Evolutionary conservation across 805 yeast genomes (phyloP).

Genomic region (Saturnispora diversa): DNA sequence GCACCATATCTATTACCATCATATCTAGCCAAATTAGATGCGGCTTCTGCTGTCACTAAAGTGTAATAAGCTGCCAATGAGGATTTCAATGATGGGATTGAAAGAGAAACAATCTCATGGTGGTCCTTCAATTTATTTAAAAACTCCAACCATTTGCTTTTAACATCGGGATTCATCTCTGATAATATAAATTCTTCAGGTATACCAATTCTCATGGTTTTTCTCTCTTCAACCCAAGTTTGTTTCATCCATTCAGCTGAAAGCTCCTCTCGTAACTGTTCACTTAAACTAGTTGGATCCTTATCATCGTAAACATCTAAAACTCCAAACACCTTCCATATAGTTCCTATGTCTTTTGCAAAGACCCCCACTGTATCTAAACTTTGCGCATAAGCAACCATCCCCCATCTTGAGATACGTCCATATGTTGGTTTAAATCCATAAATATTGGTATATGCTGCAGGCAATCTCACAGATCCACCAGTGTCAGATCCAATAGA

Average conservation of each 20-base stretch:
- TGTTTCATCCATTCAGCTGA: slow-evolving; percentile 8
- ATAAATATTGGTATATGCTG: slow-evolving; percentile 70
- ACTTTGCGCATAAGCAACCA: slow-evolving; percentile 86
- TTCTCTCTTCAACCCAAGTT: slow-evolving; percentile 8
- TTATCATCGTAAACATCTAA: slow-evolving; percentile 56
- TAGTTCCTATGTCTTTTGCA: slow-evolving; percentile 38
- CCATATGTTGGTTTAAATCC: slow-evolving; percentile 97
- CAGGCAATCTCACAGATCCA: slow-evolving; percentile 90
- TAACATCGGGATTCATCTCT: slow-evolving; percentile 43
- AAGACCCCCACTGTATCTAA: slow-evolving; percentile 90
- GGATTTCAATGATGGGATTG: slow-evolving; percentile 59
- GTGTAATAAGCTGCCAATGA: slow-evolving; percentile 81
- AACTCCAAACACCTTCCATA: slow-evolving; percentile 43
- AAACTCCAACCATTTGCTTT: slow-evolving; percentile 39
- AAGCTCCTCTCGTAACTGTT: slow-evolving; percentile 26
- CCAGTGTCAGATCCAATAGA: slow-evolving; percentile 96
- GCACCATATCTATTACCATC: slow-evolving; percentile 87
- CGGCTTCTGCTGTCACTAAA: slow-evolving; percentile 86
- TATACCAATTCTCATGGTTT: slow-evolving; percentile 52
- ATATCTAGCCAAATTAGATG: slow-evolving; percentile 80
- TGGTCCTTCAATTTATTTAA: slow-evolving; percentile 38
- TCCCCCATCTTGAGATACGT: slow-evolving; percentile 84
- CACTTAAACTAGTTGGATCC: slow-evolving; percentile 68
- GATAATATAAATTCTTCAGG: slow-evolving; percentile 57
- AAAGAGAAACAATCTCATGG: slow-evolving; percentile 50